A percentile compares a stretch with the other conserved stretches of the same genome.
Evolutionary conservation across 1,139 yeast species (phyloP).

Genomic region (Scheffersomyces segobiensis): DNA sequence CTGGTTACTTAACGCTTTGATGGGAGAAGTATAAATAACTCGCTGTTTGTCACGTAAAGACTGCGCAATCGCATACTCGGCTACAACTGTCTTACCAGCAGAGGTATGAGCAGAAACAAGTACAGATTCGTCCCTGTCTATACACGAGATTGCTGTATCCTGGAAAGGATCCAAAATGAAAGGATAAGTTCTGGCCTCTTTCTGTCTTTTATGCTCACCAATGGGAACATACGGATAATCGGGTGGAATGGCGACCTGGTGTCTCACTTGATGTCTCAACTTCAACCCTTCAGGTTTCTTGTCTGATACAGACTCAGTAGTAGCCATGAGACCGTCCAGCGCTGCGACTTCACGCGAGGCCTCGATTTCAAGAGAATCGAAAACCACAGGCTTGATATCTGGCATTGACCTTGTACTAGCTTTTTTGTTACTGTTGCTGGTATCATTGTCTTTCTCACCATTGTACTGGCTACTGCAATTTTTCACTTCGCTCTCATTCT

Average conservation of each 20-base stretch:
- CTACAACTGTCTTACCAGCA: conserved; percentile 98
- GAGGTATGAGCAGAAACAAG: conserved; percentile 98
- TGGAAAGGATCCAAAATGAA: conserved; percentile 94
- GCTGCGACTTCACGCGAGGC: conserved; percentile 86
- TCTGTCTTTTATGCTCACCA: conserved; percentile 71
- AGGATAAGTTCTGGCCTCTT: conserved; percentile 87
- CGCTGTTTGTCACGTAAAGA: conserved; percentile 87
- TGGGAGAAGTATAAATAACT: conserved; percentile 96
- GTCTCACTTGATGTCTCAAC: conserved; percentile 90
- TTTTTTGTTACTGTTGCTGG: conserved; percentile 13
- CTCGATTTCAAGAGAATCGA: conserved; percentile 88
- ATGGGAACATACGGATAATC: conserved; percentile 86
- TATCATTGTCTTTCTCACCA: conserved; percentile 3
- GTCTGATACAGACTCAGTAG: conserved; percentile 19
- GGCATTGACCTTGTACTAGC: conserved; percentile 20
- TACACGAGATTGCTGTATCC: conserved; percentile 91
- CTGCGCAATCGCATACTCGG: conserved; percentile 98
- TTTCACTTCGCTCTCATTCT: conserved; percentile 4
- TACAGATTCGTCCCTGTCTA: conserved; percentile 93
- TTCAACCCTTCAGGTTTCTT: conserved; percentile 51
- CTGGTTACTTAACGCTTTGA: conserved; percentile 94
- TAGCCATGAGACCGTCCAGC: conserved; percentile 63
- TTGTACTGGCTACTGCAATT: neutral
- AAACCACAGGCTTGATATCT: conserved; percentile 66
- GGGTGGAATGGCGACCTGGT: conserved; percentile 96